Base-by-base conservation (phyloP, 2,329 filamentous ascomycete genomes). In the Dothistroma pini region DNA sequence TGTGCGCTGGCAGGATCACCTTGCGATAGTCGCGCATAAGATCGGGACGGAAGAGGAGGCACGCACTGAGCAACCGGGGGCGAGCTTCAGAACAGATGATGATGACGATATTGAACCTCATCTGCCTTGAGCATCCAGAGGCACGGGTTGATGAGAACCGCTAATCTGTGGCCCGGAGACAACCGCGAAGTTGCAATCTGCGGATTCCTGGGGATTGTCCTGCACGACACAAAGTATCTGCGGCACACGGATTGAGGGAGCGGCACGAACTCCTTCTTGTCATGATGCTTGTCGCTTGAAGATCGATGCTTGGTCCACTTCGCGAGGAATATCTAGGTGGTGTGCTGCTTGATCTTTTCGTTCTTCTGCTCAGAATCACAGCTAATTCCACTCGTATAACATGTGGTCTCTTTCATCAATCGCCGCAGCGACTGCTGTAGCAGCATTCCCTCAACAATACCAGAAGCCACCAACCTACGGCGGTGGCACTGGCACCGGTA, bases 391-490 rank as follows among this genome's bases (percentile, higher is more conserved):
- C 38, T 47, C 25, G 25, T 31, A 32, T 31, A 56, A 2, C 3
- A 60, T 60, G 58, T 25, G 58, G 21, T 60, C 58, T 32, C n/a
- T 60, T 35, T 38, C 44, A 22, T 22, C 56, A 1, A 34, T 59
- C 34, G 56, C 32, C 29, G 58, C 53, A 29, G 52, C 58, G 12
- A 59, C 57, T 11, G 32, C 53, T 49, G 52, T 56, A 47, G 53
- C 53, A 44, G 58, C 58, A 32, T n/a, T 38, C 7, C 58, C 58
- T 50, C 52, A 50, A 35, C 25, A 53, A 29, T n/a, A 2, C 25
- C 9, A 32, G 22, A 16, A 49, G 16, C 41, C 44, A 35, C n/a
- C 21, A 29, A 21, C 44, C 31, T n/a, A 57, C 16, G 31, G 47
- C 55, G 29, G 44, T n/a, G 41, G 9, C 55, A 29, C 25, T 6